Percentiles rank a stretch among this genome's conserved stretches.
phyloP scores from a whole-genome alignment of 169 alveolate species.

The Eimeria sp. region DNA sequence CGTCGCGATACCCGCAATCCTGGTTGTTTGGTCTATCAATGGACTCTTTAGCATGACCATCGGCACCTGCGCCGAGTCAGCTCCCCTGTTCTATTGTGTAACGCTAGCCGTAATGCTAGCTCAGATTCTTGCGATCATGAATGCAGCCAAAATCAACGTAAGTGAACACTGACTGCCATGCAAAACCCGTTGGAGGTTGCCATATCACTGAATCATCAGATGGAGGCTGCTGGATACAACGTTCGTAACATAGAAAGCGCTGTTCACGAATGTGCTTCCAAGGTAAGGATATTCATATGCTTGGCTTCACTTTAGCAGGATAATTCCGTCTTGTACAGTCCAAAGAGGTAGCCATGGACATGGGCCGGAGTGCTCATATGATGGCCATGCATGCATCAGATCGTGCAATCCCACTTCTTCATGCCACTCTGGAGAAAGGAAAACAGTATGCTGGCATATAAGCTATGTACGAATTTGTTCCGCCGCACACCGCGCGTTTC shows the following conservation, averaged over 20 bases:
- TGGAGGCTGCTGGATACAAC: conserved; percentile 76
- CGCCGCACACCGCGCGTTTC: not conserved
- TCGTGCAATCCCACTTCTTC: conserved; percentile 58
- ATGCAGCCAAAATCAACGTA: conserved; percentile 64
- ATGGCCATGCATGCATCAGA: conserved; percentile 56
- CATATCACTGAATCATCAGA: not conserved
- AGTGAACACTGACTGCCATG: not conserved
- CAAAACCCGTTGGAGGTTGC: not conserved
- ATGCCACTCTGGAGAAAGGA: conserved; percentile 63
- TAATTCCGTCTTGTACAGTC: not conserved
- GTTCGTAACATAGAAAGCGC: conserved; percentile 51
- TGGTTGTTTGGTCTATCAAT: conserved; percentile 47
- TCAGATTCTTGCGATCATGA: conserved; percentile 54
- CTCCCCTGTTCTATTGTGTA: conserved; percentile 56
- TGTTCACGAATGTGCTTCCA: conserved; percentile 59
- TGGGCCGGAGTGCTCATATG: conserved; percentile 31
- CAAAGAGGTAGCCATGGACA: conserved; percentile 63
- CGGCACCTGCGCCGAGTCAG: conserved; percentile 70
- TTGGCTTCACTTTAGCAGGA: not conserved
- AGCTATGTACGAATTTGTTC: not conserved
- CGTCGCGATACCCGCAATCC: conserved; percentile 57
- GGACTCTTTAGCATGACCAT: conserved; percentile 69
- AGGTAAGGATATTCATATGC: conserved; percentile 16
- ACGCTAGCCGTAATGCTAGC: conserved; percentile 75
- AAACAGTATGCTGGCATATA: conserved; percentile 59